Evolutionary conservation across 2,329 filamentous ascomycete species (phyloP).

Genomic region (Ophiocordyceps unilateralis): DNA sequence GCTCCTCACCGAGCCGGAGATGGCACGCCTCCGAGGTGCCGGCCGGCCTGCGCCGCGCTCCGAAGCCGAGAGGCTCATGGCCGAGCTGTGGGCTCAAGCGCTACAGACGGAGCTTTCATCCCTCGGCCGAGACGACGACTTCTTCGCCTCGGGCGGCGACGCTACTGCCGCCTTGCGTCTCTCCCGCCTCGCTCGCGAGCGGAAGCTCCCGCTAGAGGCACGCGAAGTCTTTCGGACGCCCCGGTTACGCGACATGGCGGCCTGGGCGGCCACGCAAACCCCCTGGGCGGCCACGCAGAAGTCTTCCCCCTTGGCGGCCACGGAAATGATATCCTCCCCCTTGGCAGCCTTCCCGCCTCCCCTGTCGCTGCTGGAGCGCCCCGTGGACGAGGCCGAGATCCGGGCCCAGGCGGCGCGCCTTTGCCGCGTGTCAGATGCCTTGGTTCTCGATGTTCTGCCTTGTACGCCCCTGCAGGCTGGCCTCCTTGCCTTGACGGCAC

Average conservation of each 20-base stretch:
- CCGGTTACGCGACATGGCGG: slow-evolving; percentile 3
- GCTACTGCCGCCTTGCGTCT: slow-evolving; percentile 21
- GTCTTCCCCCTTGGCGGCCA: neutral
- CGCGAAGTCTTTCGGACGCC: slow-evolving; percentile 4
- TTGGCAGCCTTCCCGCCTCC: neutral
- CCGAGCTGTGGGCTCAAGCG: neutral
- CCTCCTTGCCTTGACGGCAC: slow-evolving; percentile 5
- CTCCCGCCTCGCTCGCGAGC: slow-evolving; percentile 14
- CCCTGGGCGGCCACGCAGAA: neutral
- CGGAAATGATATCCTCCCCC: neutral
- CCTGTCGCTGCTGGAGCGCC: neutral
- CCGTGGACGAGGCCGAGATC: neutral
- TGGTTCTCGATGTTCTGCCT: slow-evolving; percentile 7
- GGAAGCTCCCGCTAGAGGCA: slow-evolving; percentile 5
- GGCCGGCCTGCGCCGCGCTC: slow-evolving; percentile 2
- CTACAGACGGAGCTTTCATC: neutral
- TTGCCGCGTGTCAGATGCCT: slow-evolving; percentile 3
- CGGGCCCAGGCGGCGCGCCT: slow-evolving; percentile 2
- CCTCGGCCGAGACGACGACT: slow-evolving; percentile 4
- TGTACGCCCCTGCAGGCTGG: slow-evolving; percentile 8
- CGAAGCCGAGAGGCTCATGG: slow-evolving; percentile 4
- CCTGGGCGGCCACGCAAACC: neutral
- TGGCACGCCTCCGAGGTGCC: slow-evolving; percentile 1
- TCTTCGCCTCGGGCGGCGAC: slow-evolving; percentile 17
- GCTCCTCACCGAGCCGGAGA: slow-evolving; percentile 5